Percentiles rank a stretch among this genome's conserved stretches.
phyloP scores from a whole-genome alignment of 2,329 filamentous ascomycete genomes.

The Alternaria arborescens region DNA sequence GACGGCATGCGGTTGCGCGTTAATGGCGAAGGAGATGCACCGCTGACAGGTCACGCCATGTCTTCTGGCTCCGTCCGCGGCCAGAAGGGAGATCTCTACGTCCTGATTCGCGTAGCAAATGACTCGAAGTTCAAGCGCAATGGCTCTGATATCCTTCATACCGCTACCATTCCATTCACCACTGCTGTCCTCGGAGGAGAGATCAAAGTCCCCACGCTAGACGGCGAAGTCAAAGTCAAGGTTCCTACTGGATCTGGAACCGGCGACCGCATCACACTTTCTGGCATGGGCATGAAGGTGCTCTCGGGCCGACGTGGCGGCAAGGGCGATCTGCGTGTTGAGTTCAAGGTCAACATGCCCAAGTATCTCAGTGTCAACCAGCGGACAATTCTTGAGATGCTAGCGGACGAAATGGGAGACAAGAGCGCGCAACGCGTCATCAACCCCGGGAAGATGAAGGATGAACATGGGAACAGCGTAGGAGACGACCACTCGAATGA shows the following conservation, averaged over 20 bases:
- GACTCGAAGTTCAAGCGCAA: conserved; percentile 89
- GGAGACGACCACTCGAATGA: conserved; percentile 72
- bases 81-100: conserved; percentile 87
- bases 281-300: conserved; percentile 93
- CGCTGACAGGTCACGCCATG: conserved; percentile 74
- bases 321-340: conserved; percentile 85
- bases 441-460: conserved; percentile 70
- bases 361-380: conserved; percentile 93
- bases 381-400: conserved; percentile 90
- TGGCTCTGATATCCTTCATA: conserved; percentile 92
- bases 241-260: conserved; percentile 91
- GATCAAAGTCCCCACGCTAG: conserved; percentile 86
- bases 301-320: conserved; percentile 67
- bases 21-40: conserved; percentile 85
- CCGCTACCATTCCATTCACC: conserved; percentile 87
- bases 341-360: conserved; percentile 95
- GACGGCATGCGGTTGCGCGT: conserved; percentile 93
- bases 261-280: conserved; percentile 87
- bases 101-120: conserved; percentile 86
- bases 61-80: conserved; percentile 67
- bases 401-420: conserved; percentile 95
- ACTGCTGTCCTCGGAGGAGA: conserved; percentile 93
- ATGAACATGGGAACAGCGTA: conserved; percentile 25
- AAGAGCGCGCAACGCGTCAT: conserved; percentile 91
- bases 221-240: conserved; percentile 89